Base-by-base conservation (phyloP, 2,329 filamentous ascomycete genomes). In the Ramularia collo-cygni region DNA sequence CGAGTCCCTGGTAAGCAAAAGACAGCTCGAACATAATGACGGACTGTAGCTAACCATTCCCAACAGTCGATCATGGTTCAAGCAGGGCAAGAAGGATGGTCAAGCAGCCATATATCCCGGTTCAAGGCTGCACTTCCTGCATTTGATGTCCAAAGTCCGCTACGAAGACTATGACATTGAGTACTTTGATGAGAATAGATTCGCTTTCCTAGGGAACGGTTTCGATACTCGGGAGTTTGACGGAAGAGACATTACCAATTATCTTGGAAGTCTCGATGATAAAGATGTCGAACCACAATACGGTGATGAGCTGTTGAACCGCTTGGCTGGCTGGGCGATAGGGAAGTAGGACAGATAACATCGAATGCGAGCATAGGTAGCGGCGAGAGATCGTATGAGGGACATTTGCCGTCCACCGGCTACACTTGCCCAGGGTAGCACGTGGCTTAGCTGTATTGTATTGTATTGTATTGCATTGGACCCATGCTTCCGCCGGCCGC, bases 221-320 rank as follows among this genome's bases (percentile, higher is more conserved):
- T 71, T 70, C 40, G 59, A 65, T 44, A 53, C 55, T n/a, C 53
- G 67, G 36, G 67, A 70, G 54, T 60, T 61, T 52, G 66, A 70
- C 55, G 67, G 66, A n/a, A 59, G 66, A 38, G 67, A 70, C 53
- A 61, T 69, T 15, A 69, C 66, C 28, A 58, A 66, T 48, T 71
- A 71, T 56, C 43, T 70, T 29, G 67, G 66, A 1, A 48, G 46
- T 33, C 40, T 66, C 42, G 58, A 67, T 47, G 52, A 60, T 3
- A 54, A 46, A 32, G 64, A 67, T 53, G 54, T 59, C 28, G 64
- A 68, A 56, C 65, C 64, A 6, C 56, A 56, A 8, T 68, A 65
- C 52, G 65, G 63, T 27, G 55, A 65, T 35, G 56, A 59, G 12
- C 40, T 68, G 49, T 53, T 64, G 33, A 46, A 64, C 28, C 54